Percentiles rank a stretch among this genome's conserved stretches.
Conservation (phyloP, 2,329 filamentous ascomycete genomes). For the Cercospora sesami region DNA sequence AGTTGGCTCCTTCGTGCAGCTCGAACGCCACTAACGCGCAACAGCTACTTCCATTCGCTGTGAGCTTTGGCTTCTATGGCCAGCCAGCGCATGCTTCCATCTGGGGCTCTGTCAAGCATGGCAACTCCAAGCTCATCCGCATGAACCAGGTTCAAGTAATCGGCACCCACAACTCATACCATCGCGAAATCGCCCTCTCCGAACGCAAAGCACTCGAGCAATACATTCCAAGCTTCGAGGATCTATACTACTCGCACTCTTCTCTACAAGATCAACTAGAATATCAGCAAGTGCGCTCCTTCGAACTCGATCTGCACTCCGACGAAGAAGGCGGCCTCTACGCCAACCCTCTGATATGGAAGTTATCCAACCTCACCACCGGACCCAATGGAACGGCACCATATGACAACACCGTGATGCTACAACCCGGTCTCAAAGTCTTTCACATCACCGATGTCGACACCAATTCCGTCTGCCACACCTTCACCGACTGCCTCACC, state of each 20-base stretch:
- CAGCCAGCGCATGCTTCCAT: not conserved
- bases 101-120: conserved; percentile 8
- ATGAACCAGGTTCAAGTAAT: conserved; percentile 56
- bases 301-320: conserved; percentile 54
- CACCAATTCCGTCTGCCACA: conserved; percentile 50
- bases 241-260: conserved; percentile 53
- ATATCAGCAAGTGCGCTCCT: conserved; percentile 49
- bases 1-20: not conserved
- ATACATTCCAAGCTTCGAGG: conserved; percentile 41
- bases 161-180: conserved; percentile 56
- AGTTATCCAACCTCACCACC: conserved; percentile 42
- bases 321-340: conserved; percentile 53
- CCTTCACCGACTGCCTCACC: conserved; percentile 48
- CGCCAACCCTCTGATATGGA: conserved; percentile 48
- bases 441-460: conserved; percentile 55
- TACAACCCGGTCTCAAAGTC: conserved; percentile 51
- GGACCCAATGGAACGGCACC: conserved; percentile 40
- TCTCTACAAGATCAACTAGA: conserved; percentile 48
- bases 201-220: conserved; percentile 46
- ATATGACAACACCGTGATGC: conserved; percentile 44
- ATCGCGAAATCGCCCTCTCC: conserved; percentile 47
- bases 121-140: conserved; percentile 38
- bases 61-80: conserved; percentile 12
- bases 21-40: not conserved
- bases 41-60: conserved; percentile 4